Evolutionary conservation across 2,329 filamentous ascomycete species (phyloP), one percentile per base, ranked within the genome.

Genomic region (Xylariaceae sp.): DNA sequence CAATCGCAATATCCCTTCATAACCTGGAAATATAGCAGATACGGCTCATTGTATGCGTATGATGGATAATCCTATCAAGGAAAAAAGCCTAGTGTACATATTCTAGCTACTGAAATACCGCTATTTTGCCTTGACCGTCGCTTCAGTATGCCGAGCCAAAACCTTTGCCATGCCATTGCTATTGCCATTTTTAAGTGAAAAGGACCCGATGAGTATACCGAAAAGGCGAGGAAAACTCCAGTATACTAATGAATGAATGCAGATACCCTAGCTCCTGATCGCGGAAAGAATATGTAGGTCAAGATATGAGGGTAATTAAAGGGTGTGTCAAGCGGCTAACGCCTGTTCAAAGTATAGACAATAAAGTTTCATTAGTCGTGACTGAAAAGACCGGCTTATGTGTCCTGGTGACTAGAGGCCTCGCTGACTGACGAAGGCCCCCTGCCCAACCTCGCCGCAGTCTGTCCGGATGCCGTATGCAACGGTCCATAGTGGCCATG

Each of bases 401-500:
- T 12, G 28, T 53, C 33, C 14, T 40, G 14, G 14, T 19, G 29
- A 21, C 23, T 19, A 19, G 60, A 31, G 23, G 36, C n/a, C 5
- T 61, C 61, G 45, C 34, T 53, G 3, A 29, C 41, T 12, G 64
- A 40, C 3, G 60, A 61, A n/a, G 49, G 23, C 17, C 55, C 49
- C 37, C 36, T 46, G 34, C 45, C 40, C 34, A 62, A 24, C 21
- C 28, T 57, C 46, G 62, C 58, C 6, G 73, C 69, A 12, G 76
- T 82, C 65, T 82, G 75, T 0, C 80, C 79, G 4, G 70, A 74
- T 7, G 73, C 72, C 1, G 70, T 67, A 45, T 77, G 67, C 3
- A 65, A 53, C 1, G 78, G 74, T 1, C 80, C 80, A 53, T 82
- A 78, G 33, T 79, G 76, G 3, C 80, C 80, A 49, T 82, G 79